Conservation (phyloP, 2,329 filamentous ascomycete species). For the Neopestalotiopsis sp. region DNA sequence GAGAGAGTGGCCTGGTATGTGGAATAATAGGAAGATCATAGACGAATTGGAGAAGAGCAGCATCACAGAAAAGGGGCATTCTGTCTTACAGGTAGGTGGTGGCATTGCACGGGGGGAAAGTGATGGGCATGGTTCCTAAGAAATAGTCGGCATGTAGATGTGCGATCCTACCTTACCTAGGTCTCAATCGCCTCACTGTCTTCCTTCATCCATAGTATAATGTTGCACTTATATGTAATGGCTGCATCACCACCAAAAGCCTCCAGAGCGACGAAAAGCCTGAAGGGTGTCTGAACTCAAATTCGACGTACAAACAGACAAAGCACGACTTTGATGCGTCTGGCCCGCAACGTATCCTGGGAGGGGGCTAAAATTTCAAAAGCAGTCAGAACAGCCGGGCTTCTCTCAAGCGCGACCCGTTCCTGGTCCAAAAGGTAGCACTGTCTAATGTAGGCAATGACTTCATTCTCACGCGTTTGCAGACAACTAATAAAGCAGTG, state of each 20-base stretch:
- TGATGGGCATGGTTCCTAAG: too few species aligned
- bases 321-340: not conserved
- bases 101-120: not conserved
- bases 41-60: not conserved
- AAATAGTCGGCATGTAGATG: not conserved
- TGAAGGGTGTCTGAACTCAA: not conserved
- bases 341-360: not conserved
- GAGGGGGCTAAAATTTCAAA: not conserved
- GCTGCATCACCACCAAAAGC: not conserved
- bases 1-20: not conserved
- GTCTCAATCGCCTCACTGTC: not conserved
- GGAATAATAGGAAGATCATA: not conserved
- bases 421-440: slow-evolving; percentile 12
- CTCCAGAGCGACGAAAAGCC: not conserved
- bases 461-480: slow-evolving; percentile 1
- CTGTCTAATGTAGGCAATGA: slow-evolving; percentile 5
- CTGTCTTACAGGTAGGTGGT: not conserved
- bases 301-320: not conserved
- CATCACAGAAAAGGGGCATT: not conserved
- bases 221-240: slow-evolving; percentile 1
- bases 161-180: not conserved
- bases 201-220: not conserved
- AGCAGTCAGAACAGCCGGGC: slow-evolving; percentile 5
- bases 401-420: not conserved
- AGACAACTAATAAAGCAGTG: not conserved